Evolutionary conservation across 108 stramenopile species (phyloP).

Genomic region (Schizochytrium sp.): DNA sequence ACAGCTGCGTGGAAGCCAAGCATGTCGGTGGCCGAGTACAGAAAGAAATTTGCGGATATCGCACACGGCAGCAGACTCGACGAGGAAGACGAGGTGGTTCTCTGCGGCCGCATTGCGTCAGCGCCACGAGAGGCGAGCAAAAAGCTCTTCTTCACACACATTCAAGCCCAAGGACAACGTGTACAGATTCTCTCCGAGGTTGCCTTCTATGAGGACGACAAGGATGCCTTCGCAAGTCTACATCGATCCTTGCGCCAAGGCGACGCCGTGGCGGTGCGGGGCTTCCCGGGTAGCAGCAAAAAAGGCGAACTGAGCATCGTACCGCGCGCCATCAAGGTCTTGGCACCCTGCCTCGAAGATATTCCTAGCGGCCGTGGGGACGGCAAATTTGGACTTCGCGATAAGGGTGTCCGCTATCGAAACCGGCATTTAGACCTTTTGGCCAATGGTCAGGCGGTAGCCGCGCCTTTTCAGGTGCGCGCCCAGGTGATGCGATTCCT

Average conservation of each 20-base stretch:
- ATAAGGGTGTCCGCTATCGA: conserved; percentile 85
- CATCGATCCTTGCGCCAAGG: conserved; percentile 34
- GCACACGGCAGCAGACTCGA: not conserved
- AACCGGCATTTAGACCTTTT: conserved; percentile 87
- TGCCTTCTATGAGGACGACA: not conserved
- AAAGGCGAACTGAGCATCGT: conserved; percentile 55
- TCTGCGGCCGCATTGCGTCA: not conserved
- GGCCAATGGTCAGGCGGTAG: conserved; percentile 68
- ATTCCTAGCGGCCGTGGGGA: conserved; percentile 36
- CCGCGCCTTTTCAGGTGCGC: conserved; percentile 79
- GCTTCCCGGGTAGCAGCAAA: conserved; percentile 47
- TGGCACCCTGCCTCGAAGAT: conserved; percentile 52
- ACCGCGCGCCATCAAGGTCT: conserved; percentile 31
- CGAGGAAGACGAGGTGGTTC: not conserved
- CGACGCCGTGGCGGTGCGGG: conserved; percentile 45
- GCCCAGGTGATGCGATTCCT: conserved; percentile 76
- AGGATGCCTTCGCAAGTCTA: conserved; percentile 34
- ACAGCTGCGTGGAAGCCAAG: not conserved
- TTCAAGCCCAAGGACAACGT: not conserved
- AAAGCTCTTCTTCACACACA: not conserved
- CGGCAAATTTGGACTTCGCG: conserved; percentile 37
- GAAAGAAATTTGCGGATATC: not conserved
- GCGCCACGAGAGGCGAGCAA: not conserved
- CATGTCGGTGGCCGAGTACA: not conserved
- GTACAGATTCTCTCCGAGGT: not conserved